phyloP scores from a whole-genome alignment of 768 basidiomycete genomes.

The Pisolithus albus region DNA sequence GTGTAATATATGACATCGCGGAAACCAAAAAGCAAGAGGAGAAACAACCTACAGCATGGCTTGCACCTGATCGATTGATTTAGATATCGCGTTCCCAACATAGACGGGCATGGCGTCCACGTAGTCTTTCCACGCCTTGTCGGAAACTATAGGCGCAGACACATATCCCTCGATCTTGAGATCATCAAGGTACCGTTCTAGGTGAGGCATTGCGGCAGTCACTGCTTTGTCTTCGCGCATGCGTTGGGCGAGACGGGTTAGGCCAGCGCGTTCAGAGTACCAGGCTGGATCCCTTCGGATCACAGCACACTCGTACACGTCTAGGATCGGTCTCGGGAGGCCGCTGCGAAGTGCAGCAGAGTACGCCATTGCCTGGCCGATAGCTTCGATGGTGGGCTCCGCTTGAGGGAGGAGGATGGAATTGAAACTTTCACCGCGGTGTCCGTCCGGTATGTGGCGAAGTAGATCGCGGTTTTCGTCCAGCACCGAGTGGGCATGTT shows the following conservation, averaged over 20 bases:
- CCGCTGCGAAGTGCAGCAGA: conserved; percentile 41
- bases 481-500: conserved; percentile 40
- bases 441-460: conserved; percentile 22
- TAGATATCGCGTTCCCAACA: conserved; percentile 36
- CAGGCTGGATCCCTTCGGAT: conserved; percentile 52
- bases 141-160: conserved; percentile 48
- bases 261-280: conserved; percentile 48
- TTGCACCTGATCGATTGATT: conserved; percentile 31
- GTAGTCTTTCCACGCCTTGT: conserved; percentile 44
- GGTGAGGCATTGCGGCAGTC: conserved; percentile 36
- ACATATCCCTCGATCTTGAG: conserved; percentile 46
- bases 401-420: conserved; percentile 51
- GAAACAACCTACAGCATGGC: conserved; percentile 34
- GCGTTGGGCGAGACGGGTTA: conserved; percentile 44
- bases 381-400: conserved; percentile 47
- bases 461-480: conserved; percentile 41
- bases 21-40: neutral
- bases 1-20: neutral
- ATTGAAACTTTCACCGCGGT: conserved; percentile 28
- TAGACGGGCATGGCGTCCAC: conserved; percentile 33
- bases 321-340: conserved; percentile 43
- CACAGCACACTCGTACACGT: conserved; percentile 48
- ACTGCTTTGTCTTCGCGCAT: conserved; percentile 42
- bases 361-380: conserved; percentile 58
- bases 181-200: conserved; percentile 35